Evolutionary conservation across 2,329 filamentous ascomycete genomes (phyloP).

Genomic region (Teratosphaeria gauchensis): DNA sequence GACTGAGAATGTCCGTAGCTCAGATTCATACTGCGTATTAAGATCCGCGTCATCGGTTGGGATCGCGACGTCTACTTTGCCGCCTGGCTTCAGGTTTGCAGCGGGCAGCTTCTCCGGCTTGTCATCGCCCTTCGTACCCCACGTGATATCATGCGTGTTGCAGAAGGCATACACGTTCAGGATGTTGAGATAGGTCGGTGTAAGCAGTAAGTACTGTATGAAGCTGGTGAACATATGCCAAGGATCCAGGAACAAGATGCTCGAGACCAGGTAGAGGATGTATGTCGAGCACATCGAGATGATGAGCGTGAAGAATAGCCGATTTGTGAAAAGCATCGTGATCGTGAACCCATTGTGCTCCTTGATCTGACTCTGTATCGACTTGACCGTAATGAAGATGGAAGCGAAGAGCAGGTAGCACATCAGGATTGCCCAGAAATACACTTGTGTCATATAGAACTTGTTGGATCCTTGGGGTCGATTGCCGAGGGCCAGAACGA

Average conservation of each 20-base stretch:
- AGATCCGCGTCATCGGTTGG: constrained; percentile 88
- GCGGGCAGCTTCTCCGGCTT: constrained; percentile 84
- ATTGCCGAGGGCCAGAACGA: constrained; percentile 89
- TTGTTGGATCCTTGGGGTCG: constrained; percentile 86
- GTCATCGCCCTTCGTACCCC: constrained; percentile 97
- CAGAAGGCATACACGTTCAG: constrained; percentile 99
- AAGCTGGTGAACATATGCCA: constrained; percentile 99
- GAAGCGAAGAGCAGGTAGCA: constrained; percentile 91
- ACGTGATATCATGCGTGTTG: constrained; percentile 95
- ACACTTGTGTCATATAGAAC: constrained; percentile 94
- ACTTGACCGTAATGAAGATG: constrained; percentile 82
- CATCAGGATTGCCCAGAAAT: constrained; percentile 97
- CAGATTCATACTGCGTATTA: constrained; percentile 87
- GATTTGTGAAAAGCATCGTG: constrained; percentile 69
- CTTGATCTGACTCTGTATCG: constrained; percentile 62
- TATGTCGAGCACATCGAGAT: constrained; percentile 88
- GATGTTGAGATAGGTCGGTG: constrained; percentile 95
- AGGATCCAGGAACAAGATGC: constrained; percentile 89
- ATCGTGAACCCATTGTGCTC: constrained; percentile 56
- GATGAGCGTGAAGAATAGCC: constrained; percentile 86
- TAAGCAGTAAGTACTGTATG: constrained; percentile 86
- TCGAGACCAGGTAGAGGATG: constrained; percentile 83
- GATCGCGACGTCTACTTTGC: constrained; percentile 82
- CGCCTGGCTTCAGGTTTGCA: constrained; percentile 83
- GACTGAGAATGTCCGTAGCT: constrained; percentile 61